Evolutionary conservation across 495 filamentous ascomycete species (phyloP), one percentile per base, ranked within the genome.

Genomic region (Hypoxylon intermedium): DNA sequence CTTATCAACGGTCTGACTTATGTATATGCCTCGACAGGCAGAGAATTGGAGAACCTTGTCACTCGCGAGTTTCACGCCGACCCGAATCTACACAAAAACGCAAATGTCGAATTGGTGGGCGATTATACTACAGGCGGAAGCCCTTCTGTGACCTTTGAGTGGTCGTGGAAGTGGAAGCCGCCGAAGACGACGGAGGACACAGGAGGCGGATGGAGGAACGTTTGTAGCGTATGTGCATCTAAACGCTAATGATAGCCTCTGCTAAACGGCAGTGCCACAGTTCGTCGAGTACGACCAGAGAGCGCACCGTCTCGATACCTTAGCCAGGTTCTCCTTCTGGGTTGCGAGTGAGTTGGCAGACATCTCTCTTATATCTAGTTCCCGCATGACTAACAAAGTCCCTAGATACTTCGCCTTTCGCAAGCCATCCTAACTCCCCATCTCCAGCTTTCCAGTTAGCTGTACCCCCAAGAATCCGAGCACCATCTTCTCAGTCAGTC

Each of bases 261-360:
- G 43, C 73, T 75, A 54, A 77, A 36, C 20, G 21, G 26, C 26
- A 40, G 53, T 18, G 36, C 18, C 49, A 34, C 61, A 90, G 87
- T 94, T 98, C 70, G 84, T 97, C 64, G 94, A 98, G 72, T 98
- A 98, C 73, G 92, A 98, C 65, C 90, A 93, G 69, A 85, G 92
- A 56, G 90, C 92, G 13, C 94, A 98, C 73, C 86, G 89, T 37
- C 72, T 98, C 46, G 85, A 93, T 53, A 93, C 92, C 7, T 82
- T 98, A 41, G 92, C 91, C 0, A 89, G 84, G 63, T 97, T 98
- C 74, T 92, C 89, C 11, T 97, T 97, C 70, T 98, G 91, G 88
- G 92, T 98, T 51, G 83, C 93, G 44, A 95, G 90, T 84, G 79
- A 71, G 85, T 67, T 19, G 38, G 36, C 23, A 0, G 6, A 15